A percentile compares a stretch with the other conserved stretches of the same genome.
These are phyloP conservation scores for Trichoderma erinaceum DNA, from an alignment of 495 filamentous ascomycete species.

Conservation along the genomic window DNA sequence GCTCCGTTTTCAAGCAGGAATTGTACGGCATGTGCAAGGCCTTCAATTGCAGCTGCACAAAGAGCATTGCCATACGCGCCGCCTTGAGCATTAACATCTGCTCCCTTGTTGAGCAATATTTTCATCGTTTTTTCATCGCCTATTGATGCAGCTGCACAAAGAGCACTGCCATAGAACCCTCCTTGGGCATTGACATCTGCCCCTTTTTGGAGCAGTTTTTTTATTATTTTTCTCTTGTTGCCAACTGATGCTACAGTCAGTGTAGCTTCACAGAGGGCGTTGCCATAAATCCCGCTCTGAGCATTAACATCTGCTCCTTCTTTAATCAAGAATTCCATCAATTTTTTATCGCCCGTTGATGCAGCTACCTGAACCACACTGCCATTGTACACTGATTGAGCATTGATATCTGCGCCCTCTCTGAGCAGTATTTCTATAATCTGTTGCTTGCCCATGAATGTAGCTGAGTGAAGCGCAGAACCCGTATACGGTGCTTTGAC, in stretches of 20 bases:
- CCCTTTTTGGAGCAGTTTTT: not conserved
- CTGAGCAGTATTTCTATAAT: not conserved
- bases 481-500: not conserved
- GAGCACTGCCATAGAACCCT: not conserved
- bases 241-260: too few species aligned
- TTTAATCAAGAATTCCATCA: not conserved
- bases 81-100: not conserved
- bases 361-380: not conserved
- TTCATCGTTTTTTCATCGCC: not conserved
- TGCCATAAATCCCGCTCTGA: not conserved
- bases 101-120: not conserved
- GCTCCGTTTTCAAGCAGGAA: slow-evolving; percentile 25
- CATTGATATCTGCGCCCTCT: not conserved
- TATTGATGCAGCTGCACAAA: not conserved
- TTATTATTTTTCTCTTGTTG: not conserved
- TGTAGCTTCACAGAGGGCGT: not conserved
- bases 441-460: not conserved
- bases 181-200: not conserved
- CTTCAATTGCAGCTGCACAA: slow-evolving; percentile 19
- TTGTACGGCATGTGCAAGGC: slow-evolving; percentile 19
- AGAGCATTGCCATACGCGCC: slow-evolving; percentile 22
- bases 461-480: not conserved
- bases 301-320: not conserved
- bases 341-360: not conserved
- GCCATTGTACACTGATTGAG: not conserved